Evolutionary conservation across 257 asterid species (phyloP), one percentile per base, ranked within the genome.

Genomic region (Anisodus acutangulus): DNA sequence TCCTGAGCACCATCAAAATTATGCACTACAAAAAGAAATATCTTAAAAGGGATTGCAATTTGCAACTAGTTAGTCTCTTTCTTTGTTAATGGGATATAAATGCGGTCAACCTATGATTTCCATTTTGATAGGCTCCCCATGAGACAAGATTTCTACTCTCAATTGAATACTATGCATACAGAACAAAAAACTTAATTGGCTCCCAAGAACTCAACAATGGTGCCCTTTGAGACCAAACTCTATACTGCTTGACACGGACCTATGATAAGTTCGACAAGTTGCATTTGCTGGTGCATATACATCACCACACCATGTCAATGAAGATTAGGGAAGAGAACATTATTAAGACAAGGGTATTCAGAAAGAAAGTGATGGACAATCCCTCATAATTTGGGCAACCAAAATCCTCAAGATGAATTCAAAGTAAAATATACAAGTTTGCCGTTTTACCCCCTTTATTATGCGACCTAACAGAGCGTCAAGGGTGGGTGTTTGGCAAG

Each of bases 351-450:
- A 9, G 26, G 13, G 78, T 13, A 19, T 13, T n/a, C 63, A 9
- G 17, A 5, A 41, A 1, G 3, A 76, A 17, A 35, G 17, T 70
- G 51, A 35, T 26, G 81, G 60, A 35, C 19, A 35, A 47, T 1
- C 68, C 39, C 41, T 68, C 58, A 58, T 15, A 64, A 13, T 53
- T 17, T 45, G 70, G 66, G 84, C 83, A 85, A 59, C 83, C 83
- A 87, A 78, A 64, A 85, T 85, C 84, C 85, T 51, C 81, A 51
- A 49, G 82, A 83, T 81, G 64, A 90, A 79, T 82, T 83, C 83
- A 81, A 87, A 83, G 88, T 86, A 88, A 89, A 87, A 94, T 92
- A 85, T 94, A 94, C 95, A 94, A 83, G 86, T 85, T 83, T 37
- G 80, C 86, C 90, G 0, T 80, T 84, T 79, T 51, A 4, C 84